These are phyloP conservation scores for Rhodosporidiobolus sp. DNA, from an alignment of 768 basidiomycete species.

Conservation along the genomic window DNA sequence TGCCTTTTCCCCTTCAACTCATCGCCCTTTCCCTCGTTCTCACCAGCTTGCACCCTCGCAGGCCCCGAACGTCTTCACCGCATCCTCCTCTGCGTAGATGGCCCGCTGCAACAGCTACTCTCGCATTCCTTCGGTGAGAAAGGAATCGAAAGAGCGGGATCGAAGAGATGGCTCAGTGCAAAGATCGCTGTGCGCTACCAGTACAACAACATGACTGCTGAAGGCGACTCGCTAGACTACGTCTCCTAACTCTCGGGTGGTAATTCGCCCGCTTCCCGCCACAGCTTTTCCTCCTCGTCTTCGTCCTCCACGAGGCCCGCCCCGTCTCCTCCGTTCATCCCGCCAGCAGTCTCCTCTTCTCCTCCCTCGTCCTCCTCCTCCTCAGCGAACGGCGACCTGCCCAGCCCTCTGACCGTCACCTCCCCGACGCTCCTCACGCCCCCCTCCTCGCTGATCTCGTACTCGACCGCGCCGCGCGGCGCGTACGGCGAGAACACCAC, in stretches of 20 bases:
- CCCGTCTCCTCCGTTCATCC: too few species aligned
- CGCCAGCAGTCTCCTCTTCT: too few species aligned
- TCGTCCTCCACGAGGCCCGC: too few species aligned
- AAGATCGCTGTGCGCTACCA: not conserved
- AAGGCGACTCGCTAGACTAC: too few species aligned
- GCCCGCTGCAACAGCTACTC: not conserved
- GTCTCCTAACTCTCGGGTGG: too few species aligned
- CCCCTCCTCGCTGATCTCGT: not conserved
- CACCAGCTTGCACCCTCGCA: not conserved
- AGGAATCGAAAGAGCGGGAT: not conserved
- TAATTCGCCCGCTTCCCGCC: not conserved
- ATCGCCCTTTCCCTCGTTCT: not conserved
- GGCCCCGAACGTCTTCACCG: constrained; percentile 13
- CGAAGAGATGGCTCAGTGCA: too few species aligned
- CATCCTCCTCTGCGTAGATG: not conserved
- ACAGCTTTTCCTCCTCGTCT: too few species aligned
- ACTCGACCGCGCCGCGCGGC: constrained; percentile 24
- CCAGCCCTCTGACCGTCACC: not conserved
- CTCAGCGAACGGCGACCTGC: not conserved
- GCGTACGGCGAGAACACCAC: constrained; percentile 30
- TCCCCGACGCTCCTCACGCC: constrained; percentile 10
- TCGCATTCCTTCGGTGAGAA: not conserved
- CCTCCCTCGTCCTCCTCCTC: too few species aligned
- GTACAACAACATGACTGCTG: not conserved
- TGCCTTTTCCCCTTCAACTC: not conserved